phyloP scores from a whole-genome alignment of 1,139 yeast species.

The Geotrichum restrictum region DNA sequence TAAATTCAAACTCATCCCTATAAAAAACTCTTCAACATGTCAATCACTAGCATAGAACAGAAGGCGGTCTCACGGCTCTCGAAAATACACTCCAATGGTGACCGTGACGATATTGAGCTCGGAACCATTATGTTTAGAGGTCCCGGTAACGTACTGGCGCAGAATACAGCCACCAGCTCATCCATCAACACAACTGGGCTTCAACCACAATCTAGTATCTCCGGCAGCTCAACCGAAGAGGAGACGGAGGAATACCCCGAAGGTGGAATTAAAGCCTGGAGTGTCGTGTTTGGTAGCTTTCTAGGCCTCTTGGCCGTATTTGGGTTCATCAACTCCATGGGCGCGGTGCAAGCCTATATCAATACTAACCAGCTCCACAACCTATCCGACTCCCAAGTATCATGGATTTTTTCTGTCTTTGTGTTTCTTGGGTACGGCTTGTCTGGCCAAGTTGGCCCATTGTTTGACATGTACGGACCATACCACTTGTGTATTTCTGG shows the following conservation, averaged over 20 bases:
- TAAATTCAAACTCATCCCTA: no score
- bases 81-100: neutral
- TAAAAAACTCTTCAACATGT: neutral
- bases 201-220: neutral
- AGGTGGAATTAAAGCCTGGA: constrained; percentile 55
- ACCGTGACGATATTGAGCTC: neutral
- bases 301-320: constrained; percentile 59
- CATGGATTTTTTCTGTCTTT: constrained; percentile 66
- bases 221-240: neutral
- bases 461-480: constrained; percentile 62
- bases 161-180: neutral
- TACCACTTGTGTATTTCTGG: constrained; percentile 48
- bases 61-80: neutral
- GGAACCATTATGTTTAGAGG: constrained; percentile 1
- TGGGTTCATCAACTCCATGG: constrained; percentile 64
- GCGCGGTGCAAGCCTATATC: constrained; percentile 67
- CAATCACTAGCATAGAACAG: neutral
- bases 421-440: constrained; percentile 55
- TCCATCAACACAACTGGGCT: neutral
- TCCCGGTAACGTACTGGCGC: neutral
- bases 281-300: constrained; percentile 58
- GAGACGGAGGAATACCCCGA: constrained; percentile 41
- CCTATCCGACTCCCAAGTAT: constrained; percentile 48
- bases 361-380: constrained; percentile 50
- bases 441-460: constrained; percentile 56